phyloP scores from a whole-genome alignment of 257 asterid species.

The Capsicum pubescens region DNA sequence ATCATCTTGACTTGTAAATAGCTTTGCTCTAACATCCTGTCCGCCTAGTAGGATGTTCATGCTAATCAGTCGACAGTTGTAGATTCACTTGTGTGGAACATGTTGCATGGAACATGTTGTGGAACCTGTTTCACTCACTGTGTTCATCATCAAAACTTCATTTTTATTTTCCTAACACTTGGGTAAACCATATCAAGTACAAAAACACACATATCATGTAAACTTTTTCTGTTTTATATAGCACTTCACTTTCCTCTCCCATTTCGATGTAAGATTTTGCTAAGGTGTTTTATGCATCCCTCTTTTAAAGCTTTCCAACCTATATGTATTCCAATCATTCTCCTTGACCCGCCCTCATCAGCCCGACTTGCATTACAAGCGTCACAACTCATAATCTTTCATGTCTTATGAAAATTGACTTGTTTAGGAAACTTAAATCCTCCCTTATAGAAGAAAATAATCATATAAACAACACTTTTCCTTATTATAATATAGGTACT shows the following conservation, averaged over 20 bases:
- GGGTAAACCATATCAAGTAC: background rate
- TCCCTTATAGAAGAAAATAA: background rate
- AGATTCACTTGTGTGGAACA: too few species aligned
- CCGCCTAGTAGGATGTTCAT: too few species aligned
- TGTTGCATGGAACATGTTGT: too few species aligned
- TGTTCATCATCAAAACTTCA: too few species aligned
- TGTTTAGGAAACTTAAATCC: background rate
- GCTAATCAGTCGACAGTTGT: too few species aligned
- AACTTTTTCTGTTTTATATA: background rate
- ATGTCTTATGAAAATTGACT: background rate
- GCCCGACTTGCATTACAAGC: background rate
- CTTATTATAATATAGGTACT: constrained; percentile 48
- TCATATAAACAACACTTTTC: background rate
- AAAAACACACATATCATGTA: background rate
- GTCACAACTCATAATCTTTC: background rate
- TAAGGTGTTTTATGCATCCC: background rate
- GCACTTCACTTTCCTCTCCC: background rate
- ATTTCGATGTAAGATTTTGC: background rate
- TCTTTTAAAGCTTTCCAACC: background rate
- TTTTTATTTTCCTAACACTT: too few species aligned
- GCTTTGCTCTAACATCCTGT: too few species aligned
- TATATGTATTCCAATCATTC: background rate
- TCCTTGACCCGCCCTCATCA: background rate
- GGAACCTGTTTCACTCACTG: too few species aligned
- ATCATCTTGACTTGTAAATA: too few species aligned